A percentile compares a stretch with the other conserved stretches of the same genome.
phyloP scores from a whole-genome alignment of 805 yeast species.

The Candida nanaspora region DNA sequence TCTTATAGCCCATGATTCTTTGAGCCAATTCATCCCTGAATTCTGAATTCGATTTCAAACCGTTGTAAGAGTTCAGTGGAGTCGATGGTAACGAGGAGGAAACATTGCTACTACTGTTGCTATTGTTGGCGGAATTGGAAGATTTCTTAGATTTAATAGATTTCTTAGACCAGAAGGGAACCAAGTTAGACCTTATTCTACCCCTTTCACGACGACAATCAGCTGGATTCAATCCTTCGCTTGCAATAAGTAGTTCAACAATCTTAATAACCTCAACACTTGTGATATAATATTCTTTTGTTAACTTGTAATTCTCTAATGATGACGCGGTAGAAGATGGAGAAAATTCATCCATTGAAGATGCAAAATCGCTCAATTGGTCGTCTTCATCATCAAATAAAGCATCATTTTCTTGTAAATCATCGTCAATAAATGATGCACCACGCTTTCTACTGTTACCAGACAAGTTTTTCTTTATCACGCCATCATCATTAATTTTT shows the following conservation, averaged over 20 bases:
- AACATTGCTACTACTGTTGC: conserved; percentile 1
- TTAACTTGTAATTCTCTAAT: conserved; percentile 2
- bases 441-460: conserved; percentile 4
- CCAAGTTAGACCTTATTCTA: conserved; percentile 58
- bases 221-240: conserved; percentile 35
- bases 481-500: conserved; percentile 14
- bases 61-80: conserved; percentile 2
- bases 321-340: not conserved
- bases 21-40: conserved; percentile 50
- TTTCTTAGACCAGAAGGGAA: conserved; percentile 59
- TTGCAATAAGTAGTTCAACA: conserved; percentile 54
- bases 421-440: conserved; percentile 13
- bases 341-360: not conserved
- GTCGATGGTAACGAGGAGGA: conserved; percentile 2
- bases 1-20: conserved; percentile 56
- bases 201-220: conserved; percentile 59
- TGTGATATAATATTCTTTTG: conserved; percentile 44
- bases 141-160: conserved; percentile 34
- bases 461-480: not conserved
- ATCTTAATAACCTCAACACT: conserved; percentile 62
- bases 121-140: not conserved
- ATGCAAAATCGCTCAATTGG: too few relatives aligned
- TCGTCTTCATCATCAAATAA: not conserved
- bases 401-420: conserved; percentile 6
- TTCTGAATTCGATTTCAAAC: conserved; percentile 21